Conservation (phyloP, 768 basidiomycete species). For the Mycena rosella region DNA sequence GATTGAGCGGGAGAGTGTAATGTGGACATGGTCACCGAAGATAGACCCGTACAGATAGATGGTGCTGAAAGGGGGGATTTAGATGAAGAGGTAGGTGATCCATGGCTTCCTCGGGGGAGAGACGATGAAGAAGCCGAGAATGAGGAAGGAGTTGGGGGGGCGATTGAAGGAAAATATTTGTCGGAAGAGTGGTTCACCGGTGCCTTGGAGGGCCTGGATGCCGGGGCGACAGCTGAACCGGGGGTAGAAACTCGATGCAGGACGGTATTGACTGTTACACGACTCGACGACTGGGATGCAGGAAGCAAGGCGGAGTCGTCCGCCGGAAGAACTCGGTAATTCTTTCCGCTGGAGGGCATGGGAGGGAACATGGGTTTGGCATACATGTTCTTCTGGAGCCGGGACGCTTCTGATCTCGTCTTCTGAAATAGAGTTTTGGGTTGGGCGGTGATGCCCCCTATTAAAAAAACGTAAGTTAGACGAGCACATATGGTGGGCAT, state of each 20-base stretch:
- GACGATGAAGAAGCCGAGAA: constrained; percentile 18
- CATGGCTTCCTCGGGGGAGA: constrained; percentile 9
- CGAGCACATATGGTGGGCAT: constrained; percentile 23
- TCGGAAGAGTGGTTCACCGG: constrained; percentile 19
- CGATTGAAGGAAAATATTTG: not conserved
- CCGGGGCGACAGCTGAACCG: constrained; percentile 31
- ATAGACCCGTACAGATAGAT: constrained; percentile 1
- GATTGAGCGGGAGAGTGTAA: constrained; percentile 7
- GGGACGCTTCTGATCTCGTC: constrained; percentile 77
- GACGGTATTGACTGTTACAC: constrained; percentile 67
- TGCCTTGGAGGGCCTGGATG: constrained; percentile 11
- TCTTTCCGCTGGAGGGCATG: constrained; percentile 59
- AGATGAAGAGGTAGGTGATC: constrained; percentile 6
- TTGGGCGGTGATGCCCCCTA: constrained; percentile 54
- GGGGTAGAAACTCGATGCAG: constrained; percentile 45
- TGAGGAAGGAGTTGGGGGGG: constrained; percentile 18
- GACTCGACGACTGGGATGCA: constrained; percentile 52
- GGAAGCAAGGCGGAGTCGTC: constrained; percentile 52
- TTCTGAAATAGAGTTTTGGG: constrained; percentile 85
- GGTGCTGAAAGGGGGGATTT: constrained; percentile 20
- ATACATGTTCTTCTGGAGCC: constrained; percentile 73
- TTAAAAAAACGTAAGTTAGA: constrained; percentile 22
- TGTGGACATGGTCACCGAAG: constrained; percentile 25
- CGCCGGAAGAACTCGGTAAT: constrained; percentile 54
- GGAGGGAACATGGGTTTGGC: constrained; percentile 66